phyloP scores from a whole-genome alignment of 2,329 filamentous ascomycete species.

The Hypoxylon sp. region DNA sequence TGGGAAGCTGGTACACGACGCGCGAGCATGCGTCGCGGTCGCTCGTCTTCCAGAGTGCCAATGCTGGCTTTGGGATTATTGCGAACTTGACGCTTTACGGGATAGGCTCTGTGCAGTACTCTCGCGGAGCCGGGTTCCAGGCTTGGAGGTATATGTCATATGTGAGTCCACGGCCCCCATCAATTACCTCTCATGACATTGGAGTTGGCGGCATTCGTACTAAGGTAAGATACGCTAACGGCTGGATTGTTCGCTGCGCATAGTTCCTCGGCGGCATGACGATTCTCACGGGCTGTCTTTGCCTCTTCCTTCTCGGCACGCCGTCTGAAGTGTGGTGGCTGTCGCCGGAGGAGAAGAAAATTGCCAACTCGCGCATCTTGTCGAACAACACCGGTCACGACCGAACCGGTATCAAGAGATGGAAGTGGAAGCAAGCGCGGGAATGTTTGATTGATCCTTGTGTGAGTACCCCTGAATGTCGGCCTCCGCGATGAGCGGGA shows the following conservation, averaged over 20 bases:
- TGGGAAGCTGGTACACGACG: constrained; percentile 56
- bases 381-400: constrained; percentile 56
- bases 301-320: constrained; percentile 54
- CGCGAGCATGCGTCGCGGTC: constrained; percentile 54
- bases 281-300: constrained; percentile 51
- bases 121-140: constrained; percentile 48
- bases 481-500: neutral
- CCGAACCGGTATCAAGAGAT: constrained; percentile 53
- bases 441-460: constrained; percentile 54
- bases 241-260: neutral
- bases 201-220: neutral
- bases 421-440: constrained; percentile 55
- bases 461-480: constrained; percentile 31
- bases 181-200: neutral
- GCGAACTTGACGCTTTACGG: constrained; percentile 54
- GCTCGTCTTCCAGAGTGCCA: constrained; percentile 55
- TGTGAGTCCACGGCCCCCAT: constrained; percentile 37
- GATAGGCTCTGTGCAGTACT: constrained; percentile 52
- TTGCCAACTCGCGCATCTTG: constrained; percentile 54
- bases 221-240: neutral
- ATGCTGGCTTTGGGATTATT: constrained; percentile 55
- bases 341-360: constrained; percentile 53
- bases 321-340: constrained; percentile 56
- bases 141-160: constrained; percentile 57
- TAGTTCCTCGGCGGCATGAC: constrained; percentile 55